Conservation (phyloP, 2,329 filamentous ascomycete genomes). For the Orbilia brochopaga region DNA sequence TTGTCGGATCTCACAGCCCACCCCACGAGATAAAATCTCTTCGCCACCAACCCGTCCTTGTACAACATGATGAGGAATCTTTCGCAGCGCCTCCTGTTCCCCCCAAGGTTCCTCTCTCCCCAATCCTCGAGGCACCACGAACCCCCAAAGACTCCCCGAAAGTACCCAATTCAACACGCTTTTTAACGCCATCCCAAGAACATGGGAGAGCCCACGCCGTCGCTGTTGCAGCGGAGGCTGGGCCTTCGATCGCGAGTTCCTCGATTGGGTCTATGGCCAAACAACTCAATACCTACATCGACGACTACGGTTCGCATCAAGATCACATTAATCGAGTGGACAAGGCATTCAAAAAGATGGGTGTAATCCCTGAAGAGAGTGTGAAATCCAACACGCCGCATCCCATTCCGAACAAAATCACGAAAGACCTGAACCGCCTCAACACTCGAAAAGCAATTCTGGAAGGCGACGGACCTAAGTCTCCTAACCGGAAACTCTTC, state of each 20-base stretch:
- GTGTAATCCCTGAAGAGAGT: constrained; percentile 11
- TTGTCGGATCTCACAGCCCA: constrained; percentile 38
- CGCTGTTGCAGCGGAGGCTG: neutral
- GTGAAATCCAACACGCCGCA: neutral
- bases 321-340: neutral
- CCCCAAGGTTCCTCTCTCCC: constrained; percentile 10
- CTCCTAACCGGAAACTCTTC: constrained; percentile 4
- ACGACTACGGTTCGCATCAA: neutral
- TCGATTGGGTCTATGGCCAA: neutral
- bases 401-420: constrained; percentile 8
- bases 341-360: constrained; percentile 35
- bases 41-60: constrained; percentile 17
- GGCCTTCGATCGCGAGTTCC: neutral
- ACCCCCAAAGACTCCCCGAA: neutral
- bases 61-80: constrained; percentile 13
- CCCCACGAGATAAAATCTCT: constrained; percentile 34
- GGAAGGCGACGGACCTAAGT: neutral
- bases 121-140: neutral
- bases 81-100: constrained; percentile 15
- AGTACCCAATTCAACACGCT: neutral
- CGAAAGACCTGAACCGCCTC: constrained; percentile 22
- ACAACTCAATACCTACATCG: neutral
- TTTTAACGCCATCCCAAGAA: neutral
- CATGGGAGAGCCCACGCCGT: neutral
- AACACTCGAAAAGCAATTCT: constrained; percentile 16